phyloP scores from a whole-genome alignment of 2,329 filamentous ascomycete genomes.

The Penicillium thymicola region DNA sequence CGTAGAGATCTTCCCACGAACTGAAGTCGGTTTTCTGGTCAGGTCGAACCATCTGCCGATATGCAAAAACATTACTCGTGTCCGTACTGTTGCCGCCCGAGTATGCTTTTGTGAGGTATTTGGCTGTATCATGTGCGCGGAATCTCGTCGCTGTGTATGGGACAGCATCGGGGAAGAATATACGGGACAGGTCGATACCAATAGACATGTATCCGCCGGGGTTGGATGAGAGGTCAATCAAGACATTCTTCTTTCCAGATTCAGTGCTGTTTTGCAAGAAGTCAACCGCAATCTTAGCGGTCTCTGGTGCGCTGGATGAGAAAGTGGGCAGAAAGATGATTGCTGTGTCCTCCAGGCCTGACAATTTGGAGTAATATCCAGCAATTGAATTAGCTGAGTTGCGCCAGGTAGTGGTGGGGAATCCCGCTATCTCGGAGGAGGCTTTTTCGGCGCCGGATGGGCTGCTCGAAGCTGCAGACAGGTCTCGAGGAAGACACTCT shows the following conservation, averaged over 20 bases:
- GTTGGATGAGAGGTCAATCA: conserved; percentile 63
- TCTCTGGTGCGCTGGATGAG: conserved; percentile 16
- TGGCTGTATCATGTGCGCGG: conserved; percentile 43
- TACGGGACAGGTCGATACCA: conserved; percentile 52
- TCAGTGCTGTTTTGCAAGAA: conserved; percentile 28
- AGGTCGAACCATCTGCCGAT: conserved; percentile 22
- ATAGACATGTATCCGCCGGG: conserved; percentile 53
- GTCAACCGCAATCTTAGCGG: conserved; percentile 19
- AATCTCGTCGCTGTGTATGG: conserved; percentile 49
- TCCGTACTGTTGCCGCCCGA: conserved; percentile 14
- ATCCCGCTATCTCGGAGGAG: conserved; percentile 17
- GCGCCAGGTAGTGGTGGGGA: conserved; percentile 21
- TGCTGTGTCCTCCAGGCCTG: conserved; percentile 44
- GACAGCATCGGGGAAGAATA: conserved; percentile 50
- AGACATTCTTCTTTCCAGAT: conserved; percentile 56
- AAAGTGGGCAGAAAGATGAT: conserved; percentile 41
- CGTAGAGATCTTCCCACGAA: conserved; percentile 45
- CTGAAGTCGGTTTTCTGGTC: conserved; percentile 36
- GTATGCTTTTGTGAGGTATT: conserved; percentile 35
- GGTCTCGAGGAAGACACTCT: conserved; percentile 19
- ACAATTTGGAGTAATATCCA: conserved; percentile 47
- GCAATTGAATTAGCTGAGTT: conserved; percentile 32
- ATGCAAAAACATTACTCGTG: conserved; percentile 21
- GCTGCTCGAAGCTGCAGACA: conserved; percentile 8
- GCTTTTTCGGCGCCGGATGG: conserved; percentile 17